These are phyloP conservation scores for Candida andamanensis DNA, from an alignment of 805 yeast genomes.

Conservation along the genomic window DNA sequence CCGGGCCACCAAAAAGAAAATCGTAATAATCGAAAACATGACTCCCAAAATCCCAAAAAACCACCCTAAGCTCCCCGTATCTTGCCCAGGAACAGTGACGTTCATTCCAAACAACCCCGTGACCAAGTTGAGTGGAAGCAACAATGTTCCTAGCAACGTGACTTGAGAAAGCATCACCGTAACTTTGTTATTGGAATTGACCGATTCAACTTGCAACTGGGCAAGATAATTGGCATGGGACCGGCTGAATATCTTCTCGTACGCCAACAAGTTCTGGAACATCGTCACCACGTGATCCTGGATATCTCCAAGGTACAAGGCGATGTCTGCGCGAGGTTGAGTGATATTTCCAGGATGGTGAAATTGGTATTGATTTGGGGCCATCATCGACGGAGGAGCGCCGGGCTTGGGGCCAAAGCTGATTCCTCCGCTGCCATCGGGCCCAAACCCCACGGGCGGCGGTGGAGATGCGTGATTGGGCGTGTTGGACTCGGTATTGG, in stretches of 20 bases:
- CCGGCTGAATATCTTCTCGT: constrained; percentile 89
- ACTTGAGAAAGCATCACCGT: constrained; percentile 87
- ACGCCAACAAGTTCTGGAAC: constrained; percentile 85
- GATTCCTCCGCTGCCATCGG: constrained; percentile 20
- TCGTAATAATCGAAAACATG: constrained; percentile 17
- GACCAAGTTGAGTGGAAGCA: constrained; percentile 83
- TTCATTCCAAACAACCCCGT: constrained; percentile 97
- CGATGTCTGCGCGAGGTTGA: constrained; percentile 85
- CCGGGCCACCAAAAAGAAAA: constrained; percentile 15
- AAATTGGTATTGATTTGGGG: constrained; percentile 14
- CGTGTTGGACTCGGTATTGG: constrained; percentile 1
- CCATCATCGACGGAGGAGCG: constrained; percentile 20
- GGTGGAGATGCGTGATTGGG: not conserved
- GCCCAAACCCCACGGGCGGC: constrained; percentile 10
- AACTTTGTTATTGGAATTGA: constrained; percentile 76
- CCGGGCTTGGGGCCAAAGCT: constrained; percentile 35
- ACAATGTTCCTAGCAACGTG: constrained; percentile 82
- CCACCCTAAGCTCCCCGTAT: constrained; percentile 25
- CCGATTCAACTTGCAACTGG: constrained; percentile 88
- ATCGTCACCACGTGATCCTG: constrained; percentile 96
- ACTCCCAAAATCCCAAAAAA: constrained; percentile 28
- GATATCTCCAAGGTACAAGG: constrained; percentile 88
- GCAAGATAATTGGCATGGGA: constrained; percentile 91
- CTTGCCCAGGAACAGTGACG: constrained; percentile 75
- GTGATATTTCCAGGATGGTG: constrained; percentile 18